Evolutionary conservation across 2,329 filamentous ascomycete species (phyloP).

Genomic region (Fusarium chuoi): DNA sequence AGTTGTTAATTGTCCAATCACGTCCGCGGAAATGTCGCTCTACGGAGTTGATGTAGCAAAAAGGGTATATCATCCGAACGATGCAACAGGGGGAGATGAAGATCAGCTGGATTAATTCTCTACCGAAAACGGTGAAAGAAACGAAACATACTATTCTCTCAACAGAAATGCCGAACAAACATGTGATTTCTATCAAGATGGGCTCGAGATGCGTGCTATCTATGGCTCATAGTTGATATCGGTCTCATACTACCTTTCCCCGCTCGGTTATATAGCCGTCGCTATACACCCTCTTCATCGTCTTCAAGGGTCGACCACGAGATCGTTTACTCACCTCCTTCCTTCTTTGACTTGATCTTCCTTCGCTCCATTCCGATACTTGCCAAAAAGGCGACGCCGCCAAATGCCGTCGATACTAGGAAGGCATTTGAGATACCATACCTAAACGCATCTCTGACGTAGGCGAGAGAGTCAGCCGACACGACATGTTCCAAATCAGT

Average conservation of each 20-base stretch:
- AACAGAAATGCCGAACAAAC: background rate
- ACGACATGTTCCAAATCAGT: conserved; percentile 24
- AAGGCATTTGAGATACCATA: conserved; percentile 29
- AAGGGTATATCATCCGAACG: conserved; percentile 15
- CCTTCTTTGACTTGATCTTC: conserved; percentile 23
- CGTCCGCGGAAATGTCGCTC: background rate
- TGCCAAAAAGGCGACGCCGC: conserved; percentile 28
- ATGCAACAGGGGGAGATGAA: conserved; percentile 16
- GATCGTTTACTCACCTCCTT: background rate
- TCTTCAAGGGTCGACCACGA: background rate
- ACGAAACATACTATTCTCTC: background rate
- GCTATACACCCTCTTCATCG: background rate
- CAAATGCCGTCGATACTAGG: conserved; percentile 33
- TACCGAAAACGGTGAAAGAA: background rate
- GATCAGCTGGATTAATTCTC: conserved; percentile 4
- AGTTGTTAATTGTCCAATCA: background rate
- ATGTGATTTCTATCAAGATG: background rate
- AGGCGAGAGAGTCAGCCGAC: background rate
- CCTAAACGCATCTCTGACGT: conserved; percentile 29
- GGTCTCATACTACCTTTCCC: background rate
- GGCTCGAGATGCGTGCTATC: background rate
- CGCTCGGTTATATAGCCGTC: background rate
- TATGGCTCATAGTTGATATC: background rate
- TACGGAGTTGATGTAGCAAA: background rate
- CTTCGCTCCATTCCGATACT: conserved; percentile 34